These are phyloP conservation scores for Sordariomycetes sp. DNA, from an alignment of 2,329 filamentous ascomycete genomes.

Conservation along the genomic window DNA sequence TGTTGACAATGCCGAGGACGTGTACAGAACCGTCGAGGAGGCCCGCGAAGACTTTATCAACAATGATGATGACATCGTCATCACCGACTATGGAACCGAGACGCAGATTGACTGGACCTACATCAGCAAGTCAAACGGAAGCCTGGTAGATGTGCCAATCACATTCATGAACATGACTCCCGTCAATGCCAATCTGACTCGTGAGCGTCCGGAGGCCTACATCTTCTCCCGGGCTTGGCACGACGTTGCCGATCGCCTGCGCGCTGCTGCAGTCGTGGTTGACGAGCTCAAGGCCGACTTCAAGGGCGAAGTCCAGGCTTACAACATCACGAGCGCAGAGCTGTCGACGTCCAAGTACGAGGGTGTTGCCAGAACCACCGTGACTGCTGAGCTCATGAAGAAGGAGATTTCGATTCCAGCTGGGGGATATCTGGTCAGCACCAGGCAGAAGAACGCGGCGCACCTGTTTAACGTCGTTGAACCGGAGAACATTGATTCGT, in stretches of 20 bases:
- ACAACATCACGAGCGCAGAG: constrained; percentile 11
- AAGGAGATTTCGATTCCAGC: constrained; percentile 13
- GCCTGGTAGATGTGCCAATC: constrained; percentile 15
- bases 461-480: constrained; percentile 17
- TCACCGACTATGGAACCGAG: constrained; percentile 14
- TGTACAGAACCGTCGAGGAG: constrained; percentile 13
- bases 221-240: constrained; percentile 17
- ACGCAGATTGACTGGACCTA: constrained; percentile 13
- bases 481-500: constrained; percentile 22
- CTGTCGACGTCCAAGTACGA: constrained; percentile 14
- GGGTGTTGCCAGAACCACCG: constrained; percentile 12
- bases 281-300: constrained; percentile 12
- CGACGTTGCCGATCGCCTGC: constrained; percentile 15
- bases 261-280: constrained; percentile 13
- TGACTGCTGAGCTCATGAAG: constrained; percentile 9
- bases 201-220: constrained; percentile 17
- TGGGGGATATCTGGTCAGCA: constrained; percentile 19
- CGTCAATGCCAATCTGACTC: constrained; percentile 15
- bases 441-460: constrained; percentile 19
- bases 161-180: constrained; percentile 19
- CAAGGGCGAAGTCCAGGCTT: constrained; percentile 14
- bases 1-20: constrained; percentile 15
- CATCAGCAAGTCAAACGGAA: constrained; percentile 15
- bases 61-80: constrained; percentile 15
- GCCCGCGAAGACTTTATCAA: constrained; percentile 16